Conservation (phyloP, 2,329 filamentous ascomycete species). For the Epichloe hybrida region DNA sequence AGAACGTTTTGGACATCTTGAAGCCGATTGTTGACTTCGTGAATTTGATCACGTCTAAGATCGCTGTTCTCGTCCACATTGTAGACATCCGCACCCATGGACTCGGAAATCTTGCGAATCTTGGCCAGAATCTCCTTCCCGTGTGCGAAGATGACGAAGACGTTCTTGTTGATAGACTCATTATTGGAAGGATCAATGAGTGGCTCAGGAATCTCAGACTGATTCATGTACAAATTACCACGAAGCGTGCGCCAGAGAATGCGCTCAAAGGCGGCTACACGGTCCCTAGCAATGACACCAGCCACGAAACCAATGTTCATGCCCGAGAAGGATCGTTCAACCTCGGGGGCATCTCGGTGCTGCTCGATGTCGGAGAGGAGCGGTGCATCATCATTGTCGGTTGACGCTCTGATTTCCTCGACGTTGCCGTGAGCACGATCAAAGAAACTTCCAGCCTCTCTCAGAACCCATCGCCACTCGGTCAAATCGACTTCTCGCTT, state of each 20-base stretch:
- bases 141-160: slow-evolving; percentile 98
- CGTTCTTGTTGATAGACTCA: slow-evolving; percentile 88
- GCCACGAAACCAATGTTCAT: slow-evolving; percentile 99
- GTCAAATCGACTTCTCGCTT: slow-evolving; percentile 93
- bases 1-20: slow-evolving; percentile 86
- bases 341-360: slow-evolving; percentile 53
- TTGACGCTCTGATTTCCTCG: slow-evolving; percentile 86
- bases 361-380: slow-evolving; percentile 88
- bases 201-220: slow-evolving; percentile 91
- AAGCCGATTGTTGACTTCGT: slow-evolving; percentile 89
- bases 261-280: slow-evolving; percentile 89
- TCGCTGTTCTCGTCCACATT: slow-evolving; percentile 96
- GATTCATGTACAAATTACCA: slow-evolving; percentile 99
- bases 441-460: slow-evolving; percentile 94
- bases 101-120: slow-evolving; percentile 98
- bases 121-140: slow-evolving; percentile 97
- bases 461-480: slow-evolving; percentile 96
- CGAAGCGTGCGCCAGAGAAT: slow-evolving; percentile 95
- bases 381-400: slow-evolving; percentile 83
- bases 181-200: slow-evolving; percentile 87
- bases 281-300: slow-evolving; percentile 85
- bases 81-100: slow-evolving; percentile 89
- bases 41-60: slow-evolving; percentile 85
- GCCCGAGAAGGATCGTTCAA: slow-evolving; percentile 77
- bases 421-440: slow-evolving; percentile 92